Base-by-base conservation (phyloP, 331 rosid species). In the Pyrus hybrid region DNA sequence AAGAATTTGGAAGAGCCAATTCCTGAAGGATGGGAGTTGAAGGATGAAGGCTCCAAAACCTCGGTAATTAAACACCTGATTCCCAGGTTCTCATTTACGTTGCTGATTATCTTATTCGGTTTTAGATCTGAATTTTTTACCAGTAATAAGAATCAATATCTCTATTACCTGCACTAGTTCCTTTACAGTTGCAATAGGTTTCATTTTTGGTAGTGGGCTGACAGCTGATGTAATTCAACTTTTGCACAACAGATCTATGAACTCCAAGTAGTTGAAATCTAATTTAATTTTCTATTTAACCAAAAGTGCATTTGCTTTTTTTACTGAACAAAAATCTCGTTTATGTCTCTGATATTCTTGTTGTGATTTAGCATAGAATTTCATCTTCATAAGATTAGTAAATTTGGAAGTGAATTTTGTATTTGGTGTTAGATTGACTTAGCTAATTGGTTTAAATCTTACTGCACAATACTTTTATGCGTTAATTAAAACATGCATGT, bases 11-110 rank as follows among this genome's bases (percentile, higher is more conserved):
- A 23, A 0, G 5, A 14, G 12, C 65, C n/a, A 37, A 17, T 79
- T 45, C 83, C 83, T 32, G 47, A 20, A 3, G 66, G 79, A 35
- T 80, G 79, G 75, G 41, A 45, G 61, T 62, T 60, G 21, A 74
- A 49, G 71, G 60, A 14, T 6, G 76, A 73, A 45, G 75, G 79
- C 32, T 67, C 67, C 21, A 35, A 45, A 61, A 14, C 22, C 28
- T 49, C 1, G 66, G 83, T 79, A 79, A 74, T 60, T 45, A 23
- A 45, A 66, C n/a, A 11, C 71, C n/a, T 43, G 33, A 57, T 30
- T 43, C 22, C 61, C 30, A 11, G 9, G 26, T 8, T 35, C 25
- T 29, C 17, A 29, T 17, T 47, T 22, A 4, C 23, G 60, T n/a
- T 16, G 1, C 45, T 25, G 17, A 28, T 68, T 20, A 37, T 37